A percentile compares a stretch with the other conserved stretches of the same genome.
These are phyloP conservation scores for Solanum clarkiae DNA, from an alignment of 257 asterid genomes.

Conservation along the genomic window DNA sequence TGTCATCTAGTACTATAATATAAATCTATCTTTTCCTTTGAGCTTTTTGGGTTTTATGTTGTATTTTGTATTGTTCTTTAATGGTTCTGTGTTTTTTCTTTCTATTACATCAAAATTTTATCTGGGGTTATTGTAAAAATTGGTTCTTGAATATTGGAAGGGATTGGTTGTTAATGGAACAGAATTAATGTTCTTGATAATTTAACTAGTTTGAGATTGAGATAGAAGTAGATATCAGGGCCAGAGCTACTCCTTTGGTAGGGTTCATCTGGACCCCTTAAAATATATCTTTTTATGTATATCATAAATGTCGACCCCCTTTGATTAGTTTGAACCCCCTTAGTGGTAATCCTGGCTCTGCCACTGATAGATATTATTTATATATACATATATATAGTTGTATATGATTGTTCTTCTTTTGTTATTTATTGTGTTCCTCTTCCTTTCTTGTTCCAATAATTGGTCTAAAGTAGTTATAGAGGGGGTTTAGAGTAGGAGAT, in stretches of 20 bases:
- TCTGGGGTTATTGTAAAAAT: not conserved
- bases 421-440: not conserved
- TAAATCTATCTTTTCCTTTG: not conserved
- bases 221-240: not conserved
- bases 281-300: too few species aligned
- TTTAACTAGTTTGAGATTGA: not conserved
- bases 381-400: not conserved
- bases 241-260: too few species aligned
- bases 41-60: not conserved
- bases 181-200: not conserved
- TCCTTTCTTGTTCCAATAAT: not conserved
- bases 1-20: not conserved
- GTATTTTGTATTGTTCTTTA: not conserved
- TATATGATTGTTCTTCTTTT: not conserved
- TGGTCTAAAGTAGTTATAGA: not conserved
- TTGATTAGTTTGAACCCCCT: too few species aligned
- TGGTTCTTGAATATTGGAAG: not conserved
- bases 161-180: not conserved
- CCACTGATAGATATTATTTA: too few species aligned
- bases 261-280: too few species aligned
- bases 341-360: too few species aligned
- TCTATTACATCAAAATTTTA: not conserved
- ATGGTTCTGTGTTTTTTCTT: not conserved
- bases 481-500: not conserved
- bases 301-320: too few species aligned